Percentiles rank a stretch among this genome's conserved stretches.
These are phyloP conservation scores for Yamadazyma aaseri DNA, from an alignment of 1,139 yeast genomes.

Conservation along the genomic window DNA sequence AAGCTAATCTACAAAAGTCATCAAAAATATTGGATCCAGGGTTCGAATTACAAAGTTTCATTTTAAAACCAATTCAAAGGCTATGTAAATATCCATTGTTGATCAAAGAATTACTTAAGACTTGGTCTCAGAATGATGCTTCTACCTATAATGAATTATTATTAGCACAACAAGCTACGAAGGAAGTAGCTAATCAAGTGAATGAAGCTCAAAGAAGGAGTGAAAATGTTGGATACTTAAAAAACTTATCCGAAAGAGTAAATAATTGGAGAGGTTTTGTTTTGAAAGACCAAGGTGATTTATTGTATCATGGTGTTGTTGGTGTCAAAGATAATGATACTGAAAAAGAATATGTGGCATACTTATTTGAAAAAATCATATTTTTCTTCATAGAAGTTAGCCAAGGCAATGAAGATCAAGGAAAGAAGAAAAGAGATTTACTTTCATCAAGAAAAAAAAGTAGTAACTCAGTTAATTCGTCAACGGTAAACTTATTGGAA, in stretches of 20 bases:
- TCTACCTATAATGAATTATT: slow-evolving; percentile 62
- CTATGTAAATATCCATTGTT: slow-evolving; percentile 89
- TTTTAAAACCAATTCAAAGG: slow-evolving; percentile 93
- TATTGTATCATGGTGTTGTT: slow-evolving; percentile 74
- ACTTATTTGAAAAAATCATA: slow-evolving; percentile 82
- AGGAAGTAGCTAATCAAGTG: slow-evolving; percentile 73
- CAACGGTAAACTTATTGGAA: slow-evolving; percentile 39
- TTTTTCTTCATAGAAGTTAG: slow-evolving; percentile 65
- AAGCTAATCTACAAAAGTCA: slow-evolving; percentile 53
- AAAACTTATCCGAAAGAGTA: slow-evolving; percentile 69
- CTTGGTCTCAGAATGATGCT: slow-evolving; percentile 32
- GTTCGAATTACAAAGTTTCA: slow-evolving; percentile 83
- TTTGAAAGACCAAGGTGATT: slow-evolving; percentile 78
- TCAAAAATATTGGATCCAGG: slow-evolving; percentile 75
- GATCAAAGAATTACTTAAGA: slow-evolving; percentile 69
- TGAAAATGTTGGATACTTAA: slow-evolving; percentile 75
- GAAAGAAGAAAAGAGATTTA: slow-evolving; percentile 35
- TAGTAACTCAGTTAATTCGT: slow-evolving; percentile 26
- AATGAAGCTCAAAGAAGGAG: slow-evolving; percentile 94
- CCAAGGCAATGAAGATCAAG: slow-evolving; percentile 21
- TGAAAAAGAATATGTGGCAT: slow-evolving; percentile 88
- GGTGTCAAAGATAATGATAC: slow-evolving; percentile 74
- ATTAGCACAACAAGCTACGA: slow-evolving; percentile 64
- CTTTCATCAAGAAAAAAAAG: slow-evolving; percentile 46
- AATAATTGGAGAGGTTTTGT: slow-evolving; percentile 95